Base-by-base conservation (phyloP, 2,329 filamentous ascomycete species). In the Apiospora koreana region DNA sequence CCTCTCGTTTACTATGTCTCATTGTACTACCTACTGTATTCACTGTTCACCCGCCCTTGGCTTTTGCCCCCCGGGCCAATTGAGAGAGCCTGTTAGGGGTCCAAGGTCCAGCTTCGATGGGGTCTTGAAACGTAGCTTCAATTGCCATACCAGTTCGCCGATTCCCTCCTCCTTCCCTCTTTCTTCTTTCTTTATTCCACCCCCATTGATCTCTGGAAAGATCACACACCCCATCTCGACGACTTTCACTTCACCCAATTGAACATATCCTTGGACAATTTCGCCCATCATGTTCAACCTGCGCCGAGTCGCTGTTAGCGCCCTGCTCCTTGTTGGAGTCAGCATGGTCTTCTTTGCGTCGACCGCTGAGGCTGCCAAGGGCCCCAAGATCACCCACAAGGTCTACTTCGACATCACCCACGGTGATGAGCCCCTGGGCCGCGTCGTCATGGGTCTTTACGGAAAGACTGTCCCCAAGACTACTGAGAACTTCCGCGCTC, bases 301-400 rank as follows among this genome's bases (percentile, higher is more conserved):
- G 71, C 89, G 92, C 83, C 87, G 91, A 78, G 81, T 94, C 75
- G 80, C 94, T 79, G 86, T 92, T 80, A 90, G 93, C 78, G 86
- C 92, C 77, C 86, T 94, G 80, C 87, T 97, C 79, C 89, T 97
- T 79, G 81, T 97, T 77, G 91, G 93, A 77, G 86, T 95, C 77
- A 87, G 88, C 76, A 86, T 95, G 80, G 84, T 94, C 75, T 89
- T 94, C 85, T 90, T 97, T 80, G 87, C 92, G 75, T 91, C 94
- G 83, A 88, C 89, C 43, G 90, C 89, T 71, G 90, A 93, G 76
- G 93, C 93, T 69, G 86, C 86, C 75, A 94, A 95, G 86, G 95
- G 96, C 65, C 95, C 94, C 73, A 97, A 96, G 90, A 95, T 98
- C 86, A 98, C 95, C 78, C 87, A 93, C 87, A 97, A 97, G 90